phyloP scores from a whole-genome alignment of 202 grass and related monocot genomes.

The Carex arenaria region DNA sequence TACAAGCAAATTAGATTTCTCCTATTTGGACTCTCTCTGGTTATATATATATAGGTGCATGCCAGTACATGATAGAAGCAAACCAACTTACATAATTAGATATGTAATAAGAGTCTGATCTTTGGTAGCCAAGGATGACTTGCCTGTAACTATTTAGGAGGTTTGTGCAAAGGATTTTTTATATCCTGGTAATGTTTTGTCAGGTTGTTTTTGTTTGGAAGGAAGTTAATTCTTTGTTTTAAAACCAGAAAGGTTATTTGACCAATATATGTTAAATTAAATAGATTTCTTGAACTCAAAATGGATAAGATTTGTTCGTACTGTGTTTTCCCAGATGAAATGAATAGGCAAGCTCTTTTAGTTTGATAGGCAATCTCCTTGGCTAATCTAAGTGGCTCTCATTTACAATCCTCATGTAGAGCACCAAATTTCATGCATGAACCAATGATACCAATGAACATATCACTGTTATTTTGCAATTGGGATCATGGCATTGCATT shows the following conservation, averaged over 20 bases:
- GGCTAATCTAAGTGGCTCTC: conserved; percentile 22
- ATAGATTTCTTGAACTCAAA: not conserved
- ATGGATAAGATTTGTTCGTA: not conserved
- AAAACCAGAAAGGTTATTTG: not conserved
- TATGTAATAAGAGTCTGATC: conserved; percentile 6
- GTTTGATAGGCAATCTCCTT: conserved; percentile 25
- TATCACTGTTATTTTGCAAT: not conserved
- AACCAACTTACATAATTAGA: not conserved
- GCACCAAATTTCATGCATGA: not conserved
- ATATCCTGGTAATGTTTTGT: not conserved
- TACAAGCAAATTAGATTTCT: not conserved
- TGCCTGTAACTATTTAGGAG: conserved; percentile 21
- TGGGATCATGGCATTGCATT: not conserved
- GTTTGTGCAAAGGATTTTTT: not conserved
- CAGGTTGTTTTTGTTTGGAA: not conserved
- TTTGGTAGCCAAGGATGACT: conserved; percentile 30
- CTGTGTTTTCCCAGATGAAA: not conserved
- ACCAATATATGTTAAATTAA: not conserved
- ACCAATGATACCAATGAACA: not conserved
- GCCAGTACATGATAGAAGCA: not conserved
- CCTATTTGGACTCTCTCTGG: not conserved
- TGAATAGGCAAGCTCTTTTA: not conserved
- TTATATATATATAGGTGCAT: conserved; percentile 24
- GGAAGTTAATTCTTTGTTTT: not conserved
- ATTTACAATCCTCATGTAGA: not conserved